Conservation (phyloP, 2,329 filamentous ascomycete genomes). For the Fusarium sp. region DNA sequence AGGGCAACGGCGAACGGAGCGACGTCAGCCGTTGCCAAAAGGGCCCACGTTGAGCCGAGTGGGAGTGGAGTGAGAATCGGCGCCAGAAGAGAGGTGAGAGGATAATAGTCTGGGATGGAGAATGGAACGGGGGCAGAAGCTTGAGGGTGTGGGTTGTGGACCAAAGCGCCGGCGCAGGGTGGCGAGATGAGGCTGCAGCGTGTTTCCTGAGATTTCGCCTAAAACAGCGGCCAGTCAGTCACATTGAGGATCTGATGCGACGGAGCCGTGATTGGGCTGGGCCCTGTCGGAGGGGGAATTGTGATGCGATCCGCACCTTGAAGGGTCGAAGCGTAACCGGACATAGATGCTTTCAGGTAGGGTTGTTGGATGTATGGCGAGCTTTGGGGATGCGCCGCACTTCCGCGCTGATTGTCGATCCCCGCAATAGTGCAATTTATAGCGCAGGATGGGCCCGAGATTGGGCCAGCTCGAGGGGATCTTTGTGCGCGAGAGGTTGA, state of each 20-base stretch:
- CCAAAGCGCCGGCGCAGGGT: slow-evolving; percentile 39
- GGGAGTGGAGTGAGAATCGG: slow-evolving; percentile 29
- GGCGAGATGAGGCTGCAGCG: slow-evolving; percentile 47
- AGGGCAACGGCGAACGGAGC: slow-evolving; percentile 39
- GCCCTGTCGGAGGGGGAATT: slow-evolving; percentile 26
- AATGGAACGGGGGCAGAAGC: slow-evolving; percentile 27
- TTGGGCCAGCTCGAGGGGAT: background rate
- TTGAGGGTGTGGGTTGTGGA: slow-evolving; percentile 38
- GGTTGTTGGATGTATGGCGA: background rate
- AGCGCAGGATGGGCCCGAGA: background rate
- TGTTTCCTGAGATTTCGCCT: slow-evolving; percentile 34
- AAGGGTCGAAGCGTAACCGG: slow-evolving; percentile 24
- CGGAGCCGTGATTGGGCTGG: slow-evolving; percentile 39
- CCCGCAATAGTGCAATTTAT: slow-evolving; percentile 20
- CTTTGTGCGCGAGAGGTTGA: background rate
- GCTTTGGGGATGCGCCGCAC: slow-evolving; percentile 2
- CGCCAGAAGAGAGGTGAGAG: slow-evolving; percentile 1
- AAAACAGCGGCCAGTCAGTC: slow-evolving; percentile 37
- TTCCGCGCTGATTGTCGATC: slow-evolving; percentile 42
- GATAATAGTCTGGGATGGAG: slow-evolving; percentile 18
- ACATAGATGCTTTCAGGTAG: background rate
- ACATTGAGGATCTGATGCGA: slow-evolving; percentile 44
- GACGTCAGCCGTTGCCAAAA: slow-evolving; percentile 45
- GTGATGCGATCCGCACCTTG: slow-evolving; percentile 48
- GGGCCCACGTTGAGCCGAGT: slow-evolving; percentile 37